A percentile compares a stretch with the other conserved stretches of the same genome.
Conservation (phyloP, 164 flowering plant species). For the Vitis cinerea region DNA sequence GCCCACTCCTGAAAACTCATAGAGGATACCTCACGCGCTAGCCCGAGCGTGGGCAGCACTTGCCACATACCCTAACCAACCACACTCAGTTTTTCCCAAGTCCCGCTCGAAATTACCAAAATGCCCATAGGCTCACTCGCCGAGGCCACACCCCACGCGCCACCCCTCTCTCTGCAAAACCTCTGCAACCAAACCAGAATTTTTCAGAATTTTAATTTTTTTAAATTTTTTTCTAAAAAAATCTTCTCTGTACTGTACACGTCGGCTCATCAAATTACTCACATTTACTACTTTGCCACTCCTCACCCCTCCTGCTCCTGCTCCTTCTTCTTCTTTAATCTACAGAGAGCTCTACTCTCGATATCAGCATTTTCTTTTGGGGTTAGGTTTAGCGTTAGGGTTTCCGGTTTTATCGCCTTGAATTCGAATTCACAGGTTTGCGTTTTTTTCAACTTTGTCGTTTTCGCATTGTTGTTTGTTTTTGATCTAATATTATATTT, state of each 20-base stretch:
- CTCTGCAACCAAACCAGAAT: background rate
- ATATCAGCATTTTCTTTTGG: slow-evolving; percentile 2
- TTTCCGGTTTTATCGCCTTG: too few relatives aligned
- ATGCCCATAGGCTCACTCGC: slow-evolving; percentile 3
- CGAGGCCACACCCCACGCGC: background rate
- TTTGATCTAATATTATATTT: background rate
- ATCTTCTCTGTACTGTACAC: background rate
- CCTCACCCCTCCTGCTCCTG: background rate
- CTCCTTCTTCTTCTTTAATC: background rate
- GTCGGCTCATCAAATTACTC: slow-evolving; percentile 12
- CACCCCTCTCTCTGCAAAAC: background rate
- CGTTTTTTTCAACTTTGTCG: too few relatives aligned
- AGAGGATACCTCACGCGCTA: too few relatives aligned
- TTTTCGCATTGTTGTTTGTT: background rate
- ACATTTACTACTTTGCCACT: slow-evolving; percentile 34
- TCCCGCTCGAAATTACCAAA: background rate
- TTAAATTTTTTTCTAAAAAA: background rate
- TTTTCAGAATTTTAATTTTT: background rate
- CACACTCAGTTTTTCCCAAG: too few relatives aligned
- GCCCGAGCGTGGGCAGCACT: too few relatives aligned
- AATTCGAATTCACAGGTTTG: too few relatives aligned
- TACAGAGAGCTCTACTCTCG: slow-evolving; percentile 9
- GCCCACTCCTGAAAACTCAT: too few relatives aligned
- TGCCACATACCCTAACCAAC: too few relatives aligned
- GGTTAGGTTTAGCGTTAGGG: slow-evolving; percentile 5